Conservation (phyloP, 1,139 yeast genomes). For the Starmera stellimalicola region DNA sequence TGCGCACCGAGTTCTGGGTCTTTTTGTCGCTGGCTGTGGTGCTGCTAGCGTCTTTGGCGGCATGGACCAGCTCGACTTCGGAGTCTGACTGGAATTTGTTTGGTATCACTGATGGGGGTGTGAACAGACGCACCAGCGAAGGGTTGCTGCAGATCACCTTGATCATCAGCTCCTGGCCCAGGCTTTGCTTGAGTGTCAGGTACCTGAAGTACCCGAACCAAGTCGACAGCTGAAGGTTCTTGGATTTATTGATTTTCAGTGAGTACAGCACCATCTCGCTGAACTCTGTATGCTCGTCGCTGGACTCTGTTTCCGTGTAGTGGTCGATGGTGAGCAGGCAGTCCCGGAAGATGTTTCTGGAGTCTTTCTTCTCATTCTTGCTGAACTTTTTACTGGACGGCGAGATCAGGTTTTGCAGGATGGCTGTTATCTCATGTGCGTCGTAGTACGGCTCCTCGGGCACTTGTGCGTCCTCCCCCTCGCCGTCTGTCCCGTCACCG, state of each 20-base stretch:
- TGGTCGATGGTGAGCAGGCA: conserved; percentile 40
- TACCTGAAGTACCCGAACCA: conserved; percentile 55
- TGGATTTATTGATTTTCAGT: conserved; percentile 45
- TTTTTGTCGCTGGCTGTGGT: too few relatives aligned
- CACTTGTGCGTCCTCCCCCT: conserved; percentile 27
- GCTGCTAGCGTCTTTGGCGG: too few relatives aligned
- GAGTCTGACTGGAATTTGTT: too few relatives aligned
- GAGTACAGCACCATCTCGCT: conserved; percentile 38
- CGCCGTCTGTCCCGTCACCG: conserved; percentile 25
- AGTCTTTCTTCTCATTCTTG: conserved; percentile 53
- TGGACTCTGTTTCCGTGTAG: conserved; percentile 27
- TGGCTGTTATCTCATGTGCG: conserved; percentile 37
- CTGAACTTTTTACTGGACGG: conserved; percentile 47
- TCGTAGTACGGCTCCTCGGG: conserved; percentile 50
- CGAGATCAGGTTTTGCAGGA: conserved; percentile 37
- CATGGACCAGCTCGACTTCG: too few relatives aligned
- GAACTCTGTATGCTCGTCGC: conserved; percentile 25
- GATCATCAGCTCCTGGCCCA: too few relatives aligned
- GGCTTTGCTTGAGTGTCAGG: neutral
- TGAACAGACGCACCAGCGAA: too few relatives aligned
- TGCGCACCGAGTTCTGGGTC: too few relatives aligned
- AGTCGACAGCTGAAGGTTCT: conserved; percentile 48
- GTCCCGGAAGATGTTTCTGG: conserved; percentile 56
- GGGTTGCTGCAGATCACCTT: too few relatives aligned
- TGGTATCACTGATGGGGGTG: too few relatives aligned